Percentiles rank a stretch among this genome's conserved stretches.
These are phyloP conservation scores for Alloteropsis semialata DNA, from an alignment of 176 grass and related monocot genomes.

Conservation along the genomic window DNA sequence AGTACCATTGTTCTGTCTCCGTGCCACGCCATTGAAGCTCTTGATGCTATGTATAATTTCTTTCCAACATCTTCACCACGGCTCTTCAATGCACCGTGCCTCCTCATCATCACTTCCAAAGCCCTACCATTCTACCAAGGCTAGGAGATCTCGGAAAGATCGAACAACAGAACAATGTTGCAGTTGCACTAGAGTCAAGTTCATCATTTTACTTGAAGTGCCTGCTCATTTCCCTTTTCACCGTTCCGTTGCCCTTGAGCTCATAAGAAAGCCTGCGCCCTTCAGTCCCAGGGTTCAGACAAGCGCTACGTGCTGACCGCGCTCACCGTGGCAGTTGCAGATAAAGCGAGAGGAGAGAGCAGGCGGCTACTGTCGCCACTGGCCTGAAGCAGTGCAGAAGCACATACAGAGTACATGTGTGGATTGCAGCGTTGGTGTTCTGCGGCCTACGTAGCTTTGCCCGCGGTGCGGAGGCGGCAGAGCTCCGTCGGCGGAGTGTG, in stretches of 20 bases:
- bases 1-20: slow-evolving; percentile 14
- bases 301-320: background rate
- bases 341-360: background rate
- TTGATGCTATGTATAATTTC: background rate
- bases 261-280: background rate
- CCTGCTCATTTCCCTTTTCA: background rate
- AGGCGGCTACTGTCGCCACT: slow-evolving; percentile 3
- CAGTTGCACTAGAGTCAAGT: background rate
- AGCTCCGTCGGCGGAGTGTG: background rate
- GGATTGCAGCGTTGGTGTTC: background rate
- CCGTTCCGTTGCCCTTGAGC: background rate
- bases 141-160: slow-evolving; percentile 14
- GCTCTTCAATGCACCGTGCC: background rate
- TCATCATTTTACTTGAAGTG: background rate
- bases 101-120: background rate
- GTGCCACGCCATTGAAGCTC: background rate
- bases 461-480: background rate
- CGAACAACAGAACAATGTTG: background rate
- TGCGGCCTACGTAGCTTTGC: background rate
- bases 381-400: slow-evolving; percentile 2
- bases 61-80: background rate
- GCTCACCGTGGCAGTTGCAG: background rate
- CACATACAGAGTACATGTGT: no score
- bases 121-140: background rate
- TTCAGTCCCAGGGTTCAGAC: background rate